Percentiles rank a stretch among this genome's conserved stretches.
Evolutionary conservation across 257 asterid species (phyloP).

Genomic region (Buddleja alternifolia): DNA sequence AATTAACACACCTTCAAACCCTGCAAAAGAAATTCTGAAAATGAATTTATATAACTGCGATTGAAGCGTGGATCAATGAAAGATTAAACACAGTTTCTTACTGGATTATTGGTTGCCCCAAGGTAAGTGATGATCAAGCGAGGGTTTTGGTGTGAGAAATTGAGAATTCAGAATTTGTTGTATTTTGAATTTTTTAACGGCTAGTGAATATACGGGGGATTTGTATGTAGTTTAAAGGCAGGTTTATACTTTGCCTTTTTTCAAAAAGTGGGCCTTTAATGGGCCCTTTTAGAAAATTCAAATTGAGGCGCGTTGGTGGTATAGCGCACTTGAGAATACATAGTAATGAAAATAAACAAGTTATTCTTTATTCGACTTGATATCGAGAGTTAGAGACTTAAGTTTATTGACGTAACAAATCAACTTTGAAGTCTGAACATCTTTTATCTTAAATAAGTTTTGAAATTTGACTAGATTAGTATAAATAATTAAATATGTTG

Average conservation of each 20-base stretch:
- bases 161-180: constrained; percentile 26
- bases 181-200: constrained; percentile 34
- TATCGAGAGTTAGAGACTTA: no score
- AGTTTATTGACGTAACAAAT: no score
- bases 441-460: no score
- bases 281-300: constrained; percentile 29
- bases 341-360: no score
- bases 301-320: constrained; percentile 39
- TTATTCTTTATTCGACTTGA: no score
- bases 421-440: no score
- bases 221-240: not conserved
- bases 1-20: constrained; percentile 4
- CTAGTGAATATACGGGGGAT: constrained; percentile 29
- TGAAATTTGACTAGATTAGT: no score
- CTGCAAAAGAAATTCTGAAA: not conserved
- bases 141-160: constrained; percentile 16
- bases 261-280: constrained; percentile 27
- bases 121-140: not conserved
- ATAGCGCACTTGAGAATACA: no score
- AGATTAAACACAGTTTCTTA: not conserved
- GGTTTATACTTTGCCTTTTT: constrained; percentile 4
- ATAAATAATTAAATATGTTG: no score
- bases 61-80: not conserved
- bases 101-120: not conserved
- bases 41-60: not conserved